Conservation (phyloP, 1,284 basidiomycete species). For the Moniliophthora roreri region DNA sequence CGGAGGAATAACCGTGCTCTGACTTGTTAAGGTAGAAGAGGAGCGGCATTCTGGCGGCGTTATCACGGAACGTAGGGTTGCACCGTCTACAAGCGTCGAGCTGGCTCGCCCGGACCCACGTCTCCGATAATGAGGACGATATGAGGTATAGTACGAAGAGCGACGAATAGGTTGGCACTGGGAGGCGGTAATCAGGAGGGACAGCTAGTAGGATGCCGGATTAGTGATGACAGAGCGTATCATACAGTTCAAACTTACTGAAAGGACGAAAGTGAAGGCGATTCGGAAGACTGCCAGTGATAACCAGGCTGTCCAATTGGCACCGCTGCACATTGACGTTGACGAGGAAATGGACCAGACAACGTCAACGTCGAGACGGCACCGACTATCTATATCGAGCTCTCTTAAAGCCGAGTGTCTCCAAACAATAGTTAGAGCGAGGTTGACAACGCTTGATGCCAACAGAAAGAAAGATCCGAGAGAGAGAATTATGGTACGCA, state of each 20-base stretch:
- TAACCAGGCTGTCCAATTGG: slow-evolving; percentile 53
- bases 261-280: slow-evolving; percentile 43
- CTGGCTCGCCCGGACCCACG: not conserved
- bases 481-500: slow-evolving; percentile 35
- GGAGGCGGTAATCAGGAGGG: not conserved
- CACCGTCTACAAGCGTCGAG: not conserved
- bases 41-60: not conserved
- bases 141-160: not conserved
- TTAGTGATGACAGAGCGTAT: not conserved
- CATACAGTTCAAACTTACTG: slow-evolving; percentile 41
- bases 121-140: not conserved
- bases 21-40: not conserved
- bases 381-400: slow-evolving; percentile 45
- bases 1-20: slow-evolving; percentile 4
- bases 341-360: slow-evolving; percentile 48
- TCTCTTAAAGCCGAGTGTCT: slow-evolving; percentile 33
- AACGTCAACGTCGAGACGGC: slow-evolving; percentile 62
- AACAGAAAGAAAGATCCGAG: slow-evolving; percentile 49
- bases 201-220: not conserved
- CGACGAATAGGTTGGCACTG: not conserved
- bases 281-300: slow-evolving; percentile 50
- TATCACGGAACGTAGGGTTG: not conserved
- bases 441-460: slow-evolving; percentile 50
- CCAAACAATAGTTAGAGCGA: slow-evolving; percentile 54
- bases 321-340: slow-evolving; percentile 28